A percentile compares a stretch with the other conserved stretches of the same genome.
Evolutionary conservation across 192 early-diverging fungal species (phyloP).

Genomic region (Dispira simplex): DNA sequence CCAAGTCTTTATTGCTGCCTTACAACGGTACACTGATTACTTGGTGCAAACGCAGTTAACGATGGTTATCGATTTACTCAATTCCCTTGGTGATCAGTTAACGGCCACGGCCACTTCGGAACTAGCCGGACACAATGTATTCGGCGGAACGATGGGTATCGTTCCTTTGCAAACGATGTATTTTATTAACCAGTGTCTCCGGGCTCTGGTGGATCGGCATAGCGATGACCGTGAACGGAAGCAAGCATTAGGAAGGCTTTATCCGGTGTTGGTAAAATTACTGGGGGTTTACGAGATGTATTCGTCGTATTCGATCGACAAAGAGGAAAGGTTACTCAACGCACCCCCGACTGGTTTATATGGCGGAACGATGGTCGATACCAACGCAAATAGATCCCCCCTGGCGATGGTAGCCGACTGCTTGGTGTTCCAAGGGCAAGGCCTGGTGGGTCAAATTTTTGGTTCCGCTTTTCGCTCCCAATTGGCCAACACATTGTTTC

Average conservation of each 20-base stretch:
- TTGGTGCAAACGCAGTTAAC: no score
- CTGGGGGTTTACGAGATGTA: background rate
- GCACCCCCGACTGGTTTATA: background rate
- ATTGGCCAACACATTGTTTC: background rate
- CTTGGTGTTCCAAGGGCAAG: constrained; percentile 1
- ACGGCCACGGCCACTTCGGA: no score
- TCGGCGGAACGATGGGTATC: no score
- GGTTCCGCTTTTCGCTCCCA: background rate
- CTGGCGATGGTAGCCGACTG: background rate
- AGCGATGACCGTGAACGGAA: background rate
- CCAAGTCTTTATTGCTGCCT: no score
- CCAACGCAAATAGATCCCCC: background rate
- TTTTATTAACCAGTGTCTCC: no score
- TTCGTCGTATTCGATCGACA: background rate
- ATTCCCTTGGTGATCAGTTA: no score
- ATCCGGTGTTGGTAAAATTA: background rate
- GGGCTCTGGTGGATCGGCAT: no score
- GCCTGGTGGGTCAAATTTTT: background rate
- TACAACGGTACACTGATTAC: no score
- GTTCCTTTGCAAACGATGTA: no score
- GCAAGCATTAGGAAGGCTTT: background rate
- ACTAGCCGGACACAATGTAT: no score
- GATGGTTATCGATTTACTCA: no score
- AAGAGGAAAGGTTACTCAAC: background rate
- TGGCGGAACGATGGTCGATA: background rate